Evolutionary conservation across 2,329 filamentous ascomycete species (phyloP).

Genomic region (Ceratocystis colombiana): DNA sequence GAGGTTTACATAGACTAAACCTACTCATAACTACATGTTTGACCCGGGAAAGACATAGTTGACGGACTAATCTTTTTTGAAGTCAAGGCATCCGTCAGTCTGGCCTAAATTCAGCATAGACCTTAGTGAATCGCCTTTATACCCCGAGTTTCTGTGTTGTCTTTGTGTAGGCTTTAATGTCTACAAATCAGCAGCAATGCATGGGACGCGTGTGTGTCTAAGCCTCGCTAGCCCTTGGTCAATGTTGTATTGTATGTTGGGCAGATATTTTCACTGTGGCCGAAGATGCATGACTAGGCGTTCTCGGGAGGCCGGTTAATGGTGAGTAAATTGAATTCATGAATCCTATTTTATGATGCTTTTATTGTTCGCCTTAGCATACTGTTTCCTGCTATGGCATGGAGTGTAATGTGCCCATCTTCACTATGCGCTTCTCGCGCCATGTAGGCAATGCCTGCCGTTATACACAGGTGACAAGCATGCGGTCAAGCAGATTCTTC

Average conservation of each 20-base stretch:
- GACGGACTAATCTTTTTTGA: not conserved
- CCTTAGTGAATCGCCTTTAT: not conserved
- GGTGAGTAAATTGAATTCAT: not conserved
- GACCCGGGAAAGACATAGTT: not conserved
- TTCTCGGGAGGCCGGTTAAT: not conserved
- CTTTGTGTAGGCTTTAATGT: not conserved
- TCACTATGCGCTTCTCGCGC: not conserved
- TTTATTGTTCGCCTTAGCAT: slow-evolving; percentile 3
- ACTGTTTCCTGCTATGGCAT: slow-evolving; percentile 4
- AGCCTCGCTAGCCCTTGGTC: no score
- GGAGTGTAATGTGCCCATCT: not conserved
- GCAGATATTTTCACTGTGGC: no score
- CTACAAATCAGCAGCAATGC: not conserved
- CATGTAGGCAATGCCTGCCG: not conserved
- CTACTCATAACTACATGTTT: not conserved
- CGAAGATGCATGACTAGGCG: no score
- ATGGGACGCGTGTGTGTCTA: not conserved
- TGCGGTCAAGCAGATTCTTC: slow-evolving; percentile 79
- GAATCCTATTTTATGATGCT: not conserved
- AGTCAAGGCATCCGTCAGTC: not conserved
- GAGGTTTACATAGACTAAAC: no score
- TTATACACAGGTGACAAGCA: slow-evolving; percentile 68
- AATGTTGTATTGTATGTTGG: no score
- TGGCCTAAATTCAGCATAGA: not conserved
- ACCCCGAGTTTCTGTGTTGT: not conserved